Conservation (phyloP, 257 asterid species). For the Solanum clarkiae region DNA sequence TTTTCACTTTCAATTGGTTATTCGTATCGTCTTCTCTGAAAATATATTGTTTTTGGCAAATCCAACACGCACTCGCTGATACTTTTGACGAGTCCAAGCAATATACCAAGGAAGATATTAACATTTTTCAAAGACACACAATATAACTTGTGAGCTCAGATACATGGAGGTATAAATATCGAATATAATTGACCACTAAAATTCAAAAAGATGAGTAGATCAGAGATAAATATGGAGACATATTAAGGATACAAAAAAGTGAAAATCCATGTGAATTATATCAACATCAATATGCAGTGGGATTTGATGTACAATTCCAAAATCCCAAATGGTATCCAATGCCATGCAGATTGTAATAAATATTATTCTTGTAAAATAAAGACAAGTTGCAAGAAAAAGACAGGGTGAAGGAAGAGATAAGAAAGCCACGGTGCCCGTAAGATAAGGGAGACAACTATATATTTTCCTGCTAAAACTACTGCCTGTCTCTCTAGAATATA, state of each 20-base stretch:
- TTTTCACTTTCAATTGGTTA: too few relatives aligned
- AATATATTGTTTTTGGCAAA: too few relatives aligned
- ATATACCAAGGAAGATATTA: too few relatives aligned
- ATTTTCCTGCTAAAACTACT: neutral
- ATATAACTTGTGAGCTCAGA: neutral
- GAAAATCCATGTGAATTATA: neutral
- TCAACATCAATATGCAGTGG: neutral
- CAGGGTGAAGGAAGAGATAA: neutral
- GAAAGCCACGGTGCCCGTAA: neutral
- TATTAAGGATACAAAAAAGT: neutral
- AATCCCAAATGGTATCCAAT: slow-evolving; percentile 21
- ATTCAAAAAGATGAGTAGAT: neutral
- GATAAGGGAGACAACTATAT: neutral
- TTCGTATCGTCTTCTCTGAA: too few relatives aligned
- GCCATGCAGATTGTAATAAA: slow-evolving; percentile 3
- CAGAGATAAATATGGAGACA: neutral
- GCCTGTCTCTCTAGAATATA: neutral
- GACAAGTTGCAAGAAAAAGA: neutral
- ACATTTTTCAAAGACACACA: too few relatives aligned
- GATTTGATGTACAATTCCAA: neutral
- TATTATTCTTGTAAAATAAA: neutral
- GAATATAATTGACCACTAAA: neutral
- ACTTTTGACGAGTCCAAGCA: too few relatives aligned
- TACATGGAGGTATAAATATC: neutral
- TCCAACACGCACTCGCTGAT: too few relatives aligned